These are phyloP conservation scores for Curvularia lunata DNA, from an alignment of 2,329 filamentous ascomycete genomes.

Conservation along the genomic window DNA sequence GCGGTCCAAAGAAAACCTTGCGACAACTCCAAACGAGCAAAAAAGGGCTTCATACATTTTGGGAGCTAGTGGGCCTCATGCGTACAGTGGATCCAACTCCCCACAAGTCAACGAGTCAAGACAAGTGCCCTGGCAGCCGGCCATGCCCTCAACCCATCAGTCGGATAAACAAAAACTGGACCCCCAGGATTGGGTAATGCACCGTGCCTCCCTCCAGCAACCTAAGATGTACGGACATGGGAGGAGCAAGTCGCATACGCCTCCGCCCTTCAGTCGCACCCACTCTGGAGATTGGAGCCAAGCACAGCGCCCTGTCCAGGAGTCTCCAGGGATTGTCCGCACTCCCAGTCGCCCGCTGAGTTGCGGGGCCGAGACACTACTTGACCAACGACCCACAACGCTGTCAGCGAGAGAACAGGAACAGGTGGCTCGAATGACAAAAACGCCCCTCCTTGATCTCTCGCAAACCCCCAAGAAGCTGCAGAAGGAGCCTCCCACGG, in stretches of 20 bases:
- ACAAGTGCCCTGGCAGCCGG: conserved; percentile 81
- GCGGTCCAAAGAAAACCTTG: conserved; percentile 45
- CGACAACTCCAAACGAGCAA: conserved; percentile 35
- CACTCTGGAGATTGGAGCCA: conserved; percentile 56
- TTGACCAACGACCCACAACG: conserved; percentile 63
- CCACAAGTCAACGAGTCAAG: conserved; percentile 62
- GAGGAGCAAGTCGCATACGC: conserved; percentile 61
- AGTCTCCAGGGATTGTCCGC: conserved; percentile 29
- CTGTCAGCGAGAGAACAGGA: conserved; percentile 89
- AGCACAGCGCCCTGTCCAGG: conserved; percentile 40
- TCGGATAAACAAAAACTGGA: conserved; percentile 64
- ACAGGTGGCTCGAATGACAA: conserved; percentile 82
- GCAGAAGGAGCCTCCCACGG: conserved; percentile 54
- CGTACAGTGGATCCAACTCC: conserved; percentile 45
- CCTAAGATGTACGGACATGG: conserved; percentile 60
- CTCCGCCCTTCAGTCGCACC: conserved; percentile 52
- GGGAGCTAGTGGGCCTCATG: conserved; percentile 49
- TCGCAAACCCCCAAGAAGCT: conserved; percentile 54
- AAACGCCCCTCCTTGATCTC: conserved; percentile 75
- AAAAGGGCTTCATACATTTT: conserved; percentile 38
- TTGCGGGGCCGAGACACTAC: conserved; percentile 61
- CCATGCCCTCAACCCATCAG: conserved; percentile 58
- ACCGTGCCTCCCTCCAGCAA: conserved; percentile 67
- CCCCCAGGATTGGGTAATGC: conserved; percentile 83
- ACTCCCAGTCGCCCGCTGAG: conserved; percentile 43